Evolutionary conservation across 1,284 basidiomycete species (phyloP).

Genomic region (Puccinia polysora): DNA sequence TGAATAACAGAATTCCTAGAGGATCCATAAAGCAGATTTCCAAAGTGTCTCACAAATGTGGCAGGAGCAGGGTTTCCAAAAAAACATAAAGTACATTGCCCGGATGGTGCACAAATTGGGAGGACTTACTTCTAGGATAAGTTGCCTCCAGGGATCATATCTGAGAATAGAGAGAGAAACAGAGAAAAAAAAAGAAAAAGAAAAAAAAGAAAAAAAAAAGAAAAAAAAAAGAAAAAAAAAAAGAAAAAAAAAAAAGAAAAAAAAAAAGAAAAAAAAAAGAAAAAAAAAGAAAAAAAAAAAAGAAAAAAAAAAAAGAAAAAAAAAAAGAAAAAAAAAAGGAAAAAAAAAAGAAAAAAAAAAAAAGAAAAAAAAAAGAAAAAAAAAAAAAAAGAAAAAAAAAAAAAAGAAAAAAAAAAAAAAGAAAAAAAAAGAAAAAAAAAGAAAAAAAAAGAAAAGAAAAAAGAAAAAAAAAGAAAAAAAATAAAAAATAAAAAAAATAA

Average conservation of each 20-base stretch:
- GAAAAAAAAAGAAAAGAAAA: not conserved
- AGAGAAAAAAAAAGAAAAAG: no score
- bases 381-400: not conserved
- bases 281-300: not conserved
- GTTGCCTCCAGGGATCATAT: no score
- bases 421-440: constrained; percentile 1
- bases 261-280: not conserved
- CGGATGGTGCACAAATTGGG: no score
- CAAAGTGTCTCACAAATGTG: no score
- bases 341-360: not conserved
- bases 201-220: no score
- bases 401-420: not conserved
- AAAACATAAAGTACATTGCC: no score
- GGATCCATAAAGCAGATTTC: no score
- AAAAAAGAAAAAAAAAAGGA: not conserved
- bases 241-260: not conserved
- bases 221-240: not conserved
- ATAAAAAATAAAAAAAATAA: not conserved
- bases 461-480: not conserved
- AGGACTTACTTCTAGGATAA: no score
- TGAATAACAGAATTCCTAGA: no score
- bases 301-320: not conserved
- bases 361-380: constrained; percentile 3
- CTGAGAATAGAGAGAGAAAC: no score
- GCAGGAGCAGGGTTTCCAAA: no score